Evolutionary conservation across 768 basidiomycete genomes (phyloP), one percentile per base, ranked within the genome.

Genomic region (Albatrellus ellisii): DNA sequence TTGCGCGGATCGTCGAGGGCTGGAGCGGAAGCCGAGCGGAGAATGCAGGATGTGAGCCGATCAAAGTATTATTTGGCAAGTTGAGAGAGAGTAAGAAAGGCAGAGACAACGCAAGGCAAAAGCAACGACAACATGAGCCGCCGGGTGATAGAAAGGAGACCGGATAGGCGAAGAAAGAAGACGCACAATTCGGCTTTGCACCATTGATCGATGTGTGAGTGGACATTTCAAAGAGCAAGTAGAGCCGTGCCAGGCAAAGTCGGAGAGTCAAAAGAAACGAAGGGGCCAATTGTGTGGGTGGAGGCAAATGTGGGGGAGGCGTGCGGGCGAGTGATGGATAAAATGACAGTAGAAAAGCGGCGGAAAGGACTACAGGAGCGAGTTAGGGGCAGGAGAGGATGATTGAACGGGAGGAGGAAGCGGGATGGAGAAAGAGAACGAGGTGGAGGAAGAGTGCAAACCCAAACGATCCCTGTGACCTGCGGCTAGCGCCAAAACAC

Each of bases 1-100:
- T 87, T 87, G 63, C 82, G 75, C n/a, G 94, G 90, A 68, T 99
- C 94, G 68, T 98, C 95, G 65, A 84, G 77, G 59, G 77, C 79
- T 83, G 62, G 46, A 54, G 53, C n/a, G n/a, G n/a, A n/a, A n/a
- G n/a, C n/a, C n/a, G n/a, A n/a, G n/a, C n/a, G n/a, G n/a, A n/a
- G n/a, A 52, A 48, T 50, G 38, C 41, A 44, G 49, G 25, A 45
- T 55, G 34, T 60, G 52, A 35, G 14, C 52, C 47, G 20, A 51
- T 60, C 48, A 52, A 35, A 12, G 9, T n/a, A 32, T 32, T 8
- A 32, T 32, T 32, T 14, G 18, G 31, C 14, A n/a, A n/a, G 31
- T n/a, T n/a, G 31, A 32, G n/a, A 14, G 18, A 32, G 18, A 32
- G n/a, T 12, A 4, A 32, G 31, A 12, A 14, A 14, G 1, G 27